Evolutionary conservation across 305 asterid species (phyloP), one percentile per base, ranked within the genome.

Genomic region (Plantago lanceolata): DNA sequence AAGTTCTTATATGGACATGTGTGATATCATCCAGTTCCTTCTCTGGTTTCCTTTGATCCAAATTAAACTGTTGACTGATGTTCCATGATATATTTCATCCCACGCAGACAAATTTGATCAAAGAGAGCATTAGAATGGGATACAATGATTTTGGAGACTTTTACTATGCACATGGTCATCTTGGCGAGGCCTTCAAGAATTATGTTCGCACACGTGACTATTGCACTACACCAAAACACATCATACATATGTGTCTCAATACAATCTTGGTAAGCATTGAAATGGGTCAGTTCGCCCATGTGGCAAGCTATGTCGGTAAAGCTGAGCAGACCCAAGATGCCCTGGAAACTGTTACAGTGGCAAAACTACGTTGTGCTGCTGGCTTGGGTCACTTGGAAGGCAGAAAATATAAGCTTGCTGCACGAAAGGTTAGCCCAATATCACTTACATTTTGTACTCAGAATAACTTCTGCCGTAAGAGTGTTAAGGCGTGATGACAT

Each of bases 41-140:
- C 15, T 40, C 15, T 40, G 47, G 47, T 18, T 50, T 5, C 19
- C 4, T 15, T 19, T 20, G 1, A 52, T 52, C 57, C 19, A 20
- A 19, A 11, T 19, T 67, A 48, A 47, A 53, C 47, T 24, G 19
- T 48, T 14, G 24, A 28, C 15, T 26, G 20, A 58, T 33, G 31
- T 62, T 59, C 70, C 69, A 47, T 47, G 64, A 54, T 57, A 24
- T 61, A 58, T 48, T 24, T 20, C 37, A 48, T 54, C 52, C 50
- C 67, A 13, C 69, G 82, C 84, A 93, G 99, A 89, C 97, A 65
- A 93, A 90, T 76, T 77, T 93, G 82, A 89, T 93, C 63, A 93
- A 90, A 69, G 97, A 90, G 85, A 88, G 99, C 86, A 93, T 93
- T 65, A 84, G 97, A 50, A 89, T 93, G 99, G 99, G 99, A 35